Conservation (phyloP, 345 rosid species). For the Angophora floribunda region DNA sequence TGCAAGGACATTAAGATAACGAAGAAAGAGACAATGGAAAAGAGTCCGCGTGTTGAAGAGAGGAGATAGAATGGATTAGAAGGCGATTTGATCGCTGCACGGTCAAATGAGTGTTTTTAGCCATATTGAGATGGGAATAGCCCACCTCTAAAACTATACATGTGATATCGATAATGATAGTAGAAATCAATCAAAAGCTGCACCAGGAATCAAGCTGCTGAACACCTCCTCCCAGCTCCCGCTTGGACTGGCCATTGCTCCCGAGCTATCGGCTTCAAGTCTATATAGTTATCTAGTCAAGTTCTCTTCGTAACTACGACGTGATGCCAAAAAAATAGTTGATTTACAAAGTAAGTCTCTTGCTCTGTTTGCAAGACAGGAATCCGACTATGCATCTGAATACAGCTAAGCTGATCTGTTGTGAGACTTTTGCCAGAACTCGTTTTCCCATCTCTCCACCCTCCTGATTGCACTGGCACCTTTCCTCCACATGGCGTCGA, state of each 20-base stretch:
- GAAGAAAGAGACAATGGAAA: not conserved
- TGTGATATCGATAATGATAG: not conserved
- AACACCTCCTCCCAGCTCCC: not conserved
- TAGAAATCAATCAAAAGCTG: not conserved
- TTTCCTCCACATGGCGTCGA: slow-evolving; percentile 15
- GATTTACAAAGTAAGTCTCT: not conserved
- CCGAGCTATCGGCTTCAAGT: not conserved
- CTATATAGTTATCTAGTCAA: not conserved
- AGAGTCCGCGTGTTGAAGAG: not conserved
- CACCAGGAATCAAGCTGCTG: not conserved
- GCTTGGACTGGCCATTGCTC: not conserved
- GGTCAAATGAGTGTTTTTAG: not conserved
- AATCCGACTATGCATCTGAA: not conserved
- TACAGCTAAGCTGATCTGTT: not conserved
- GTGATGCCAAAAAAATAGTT: not conserved
- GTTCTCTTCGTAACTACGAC: not conserved
- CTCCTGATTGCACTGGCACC: slow-evolving; percentile 20
- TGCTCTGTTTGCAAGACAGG: not conserved
- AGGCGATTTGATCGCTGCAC: not conserved
- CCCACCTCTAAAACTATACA: not conserved
- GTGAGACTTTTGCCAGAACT: slow-evolving; percentile 20
- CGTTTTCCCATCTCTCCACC: slow-evolving; percentile 60
- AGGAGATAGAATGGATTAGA: not conserved
- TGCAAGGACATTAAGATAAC: not conserved
- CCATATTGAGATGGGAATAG: not conserved